A percentile compares a stretch with the other conserved stretches of the same genome.
Conservation (phyloP, 2,329 filamentous ascomycete species). For the Teratosphaeria nubilosa region DNA sequence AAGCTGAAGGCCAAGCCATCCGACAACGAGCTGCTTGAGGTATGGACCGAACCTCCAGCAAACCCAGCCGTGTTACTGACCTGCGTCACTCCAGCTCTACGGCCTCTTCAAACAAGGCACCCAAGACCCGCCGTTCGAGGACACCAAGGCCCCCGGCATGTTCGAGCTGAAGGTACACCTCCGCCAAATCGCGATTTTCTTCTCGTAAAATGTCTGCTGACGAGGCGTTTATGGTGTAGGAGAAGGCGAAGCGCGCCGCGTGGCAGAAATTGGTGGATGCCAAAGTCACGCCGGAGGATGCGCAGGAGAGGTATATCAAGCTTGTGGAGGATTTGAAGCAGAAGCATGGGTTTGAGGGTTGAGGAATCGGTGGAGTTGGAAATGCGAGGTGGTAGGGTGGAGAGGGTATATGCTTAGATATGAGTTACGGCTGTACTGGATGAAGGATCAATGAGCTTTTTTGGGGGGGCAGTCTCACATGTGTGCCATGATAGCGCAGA, state of each 20-base stretch:
- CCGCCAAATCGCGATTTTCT: not conserved
- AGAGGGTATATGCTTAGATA: no score
- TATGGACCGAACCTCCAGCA: slow-evolving; percentile 11
- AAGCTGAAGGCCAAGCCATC: slow-evolving; percentile 56
- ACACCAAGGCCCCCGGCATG: slow-evolving; percentile 48
- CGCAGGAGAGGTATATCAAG: slow-evolving; percentile 67
- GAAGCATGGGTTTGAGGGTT: slow-evolving; percentile 56
- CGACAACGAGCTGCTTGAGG: slow-evolving; percentile 55
- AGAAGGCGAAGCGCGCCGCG: slow-evolving; percentile 66
- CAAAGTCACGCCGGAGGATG: slow-evolving; percentile 51
- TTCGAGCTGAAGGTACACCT: slow-evolving; percentile 57
- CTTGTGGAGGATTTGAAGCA: slow-evolving; percentile 62
- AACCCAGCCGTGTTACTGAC: not conserved
- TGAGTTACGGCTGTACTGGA: no score
- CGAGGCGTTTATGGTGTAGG: slow-evolving; percentile 10
- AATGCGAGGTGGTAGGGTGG: no score
- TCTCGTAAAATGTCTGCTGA: not conserved
- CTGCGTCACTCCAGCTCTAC: slow-evolving; percentile 41
- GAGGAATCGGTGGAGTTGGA: slow-evolving; percentile 16
- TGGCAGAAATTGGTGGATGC: slow-evolving; percentile 65
- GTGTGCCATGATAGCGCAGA: no score
- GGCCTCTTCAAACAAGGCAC: slow-evolving; percentile 39
- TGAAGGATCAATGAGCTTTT: no score
- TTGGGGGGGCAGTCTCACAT: no score
- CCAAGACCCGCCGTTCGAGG: slow-evolving; percentile 26